Evolutionary conservation across 2,329 filamentous ascomycete genomes (phyloP), one percentile per base, ranked within the genome.

Genomic region (Epichloe elymi): DNA sequence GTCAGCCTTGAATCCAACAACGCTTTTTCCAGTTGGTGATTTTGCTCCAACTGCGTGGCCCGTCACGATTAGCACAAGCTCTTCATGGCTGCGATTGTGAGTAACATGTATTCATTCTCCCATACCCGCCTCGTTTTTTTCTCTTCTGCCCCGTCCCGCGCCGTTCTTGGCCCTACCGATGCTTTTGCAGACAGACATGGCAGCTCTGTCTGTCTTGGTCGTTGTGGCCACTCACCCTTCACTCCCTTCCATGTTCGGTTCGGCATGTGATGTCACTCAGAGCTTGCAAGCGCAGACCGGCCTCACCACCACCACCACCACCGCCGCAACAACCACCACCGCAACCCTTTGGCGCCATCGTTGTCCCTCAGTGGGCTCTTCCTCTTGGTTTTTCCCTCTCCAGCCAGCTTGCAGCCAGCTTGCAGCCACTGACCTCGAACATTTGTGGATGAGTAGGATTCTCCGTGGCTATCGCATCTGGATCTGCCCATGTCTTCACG

Each of bases 391-490:
- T 3, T n/a, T 37, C 11, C 15, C 12, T 37, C 36, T 4, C 14
- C 1, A 10, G 37, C 37, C 8, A 17, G n/a, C 12, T 48, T 20
- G 46, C 1, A 10, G 37, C 37, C 8, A 17, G n/a, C 12, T 48
- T 20, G 46, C 35, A 14, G 40, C 50, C 48, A 52, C 54, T 54
- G 42, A 51, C 46, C 14, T 26, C 40, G 11, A 37, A 23, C 17
- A 7, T 23, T 40, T 30, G 36, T 33, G 41, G 5, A 33, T 47
- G 42, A 39, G 19, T 48, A 70, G 67, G 67, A 70, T 48, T 65
- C 62, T 41, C 75, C 76, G 59, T 78, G 75, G 75, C 66, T 78
- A 64, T 67, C 71, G 65, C 73, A 75, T 63, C 59, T 67, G 53
- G 58, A 63, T 55, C 57, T 58, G 51, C 59, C 65, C 59, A 69